Percentiles rank a stretch among this genome's conserved stretches.
Evolutionary conservation across 352 stramenopile genomes (phyloP).

Genomic region (Pythium dissotocum): DNA sequence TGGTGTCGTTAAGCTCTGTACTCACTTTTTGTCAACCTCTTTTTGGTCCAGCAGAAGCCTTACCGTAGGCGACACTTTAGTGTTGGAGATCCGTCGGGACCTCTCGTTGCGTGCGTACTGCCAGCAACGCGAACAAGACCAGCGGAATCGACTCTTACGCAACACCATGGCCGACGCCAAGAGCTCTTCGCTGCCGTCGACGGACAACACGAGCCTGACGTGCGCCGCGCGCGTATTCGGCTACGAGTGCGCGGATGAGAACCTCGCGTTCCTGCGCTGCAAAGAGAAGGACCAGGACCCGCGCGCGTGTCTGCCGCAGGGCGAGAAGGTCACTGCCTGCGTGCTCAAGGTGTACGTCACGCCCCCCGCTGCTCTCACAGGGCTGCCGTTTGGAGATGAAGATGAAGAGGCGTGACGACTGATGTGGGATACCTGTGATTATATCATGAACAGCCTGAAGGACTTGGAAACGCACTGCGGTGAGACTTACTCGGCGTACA

Average conservation of each 20-base stretch:
- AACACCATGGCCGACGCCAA: conserved; percentile 50
- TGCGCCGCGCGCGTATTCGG: conserved; percentile 81
- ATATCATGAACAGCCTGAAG: conserved; percentile 46
- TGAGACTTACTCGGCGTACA: conserved; percentile 87
- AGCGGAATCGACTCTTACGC: conserved; percentile 21
- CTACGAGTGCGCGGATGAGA: conserved; percentile 80
- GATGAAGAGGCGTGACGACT: neutral
- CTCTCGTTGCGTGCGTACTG: conserved; percentile 25
- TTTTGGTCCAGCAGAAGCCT: neutral
- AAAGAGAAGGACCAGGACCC: conserved; percentile 85
- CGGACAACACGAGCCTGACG: conserved; percentile 88
- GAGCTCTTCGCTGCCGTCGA: conserved; percentile 63
- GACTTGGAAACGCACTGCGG: conserved; percentile 82
- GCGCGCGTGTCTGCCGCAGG: conserved; percentile 75
- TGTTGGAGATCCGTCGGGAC: conserved; percentile 11
- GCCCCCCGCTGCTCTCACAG: neutral
- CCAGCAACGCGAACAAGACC: conserved; percentile 15
- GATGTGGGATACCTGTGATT: neutral
- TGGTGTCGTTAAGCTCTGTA: neutral
- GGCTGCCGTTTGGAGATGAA: neutral
- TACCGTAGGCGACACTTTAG: conserved; percentile 24
- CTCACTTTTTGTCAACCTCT: neutral
- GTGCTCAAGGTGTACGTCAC: conserved; percentile 84
- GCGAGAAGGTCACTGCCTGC: conserved; percentile 86
- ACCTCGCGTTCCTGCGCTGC: conserved; percentile 86